Percentiles rank a stretch among this genome's conserved stretches.
phyloP scores from a whole-genome alignment of 2,329 filamentous ascomycete genomes.

The Pyrenochaeta sp. region DNA sequence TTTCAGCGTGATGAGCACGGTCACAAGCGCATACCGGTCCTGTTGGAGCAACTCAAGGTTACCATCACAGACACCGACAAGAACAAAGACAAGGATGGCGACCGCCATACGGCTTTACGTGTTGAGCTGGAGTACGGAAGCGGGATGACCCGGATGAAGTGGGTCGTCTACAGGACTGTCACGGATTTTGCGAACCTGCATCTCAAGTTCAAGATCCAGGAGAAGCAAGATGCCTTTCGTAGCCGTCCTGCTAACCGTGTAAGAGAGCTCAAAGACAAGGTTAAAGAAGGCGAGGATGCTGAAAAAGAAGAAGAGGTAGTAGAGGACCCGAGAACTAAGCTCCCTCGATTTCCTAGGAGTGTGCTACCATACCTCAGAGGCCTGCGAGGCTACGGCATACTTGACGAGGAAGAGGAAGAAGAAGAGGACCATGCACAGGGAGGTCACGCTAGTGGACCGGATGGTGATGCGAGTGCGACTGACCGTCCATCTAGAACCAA shows the following conservation, averaged over 20 bases:
- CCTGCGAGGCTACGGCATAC: slow-evolving; percentile 70
- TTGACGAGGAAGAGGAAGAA: slow-evolving; percentile 76
- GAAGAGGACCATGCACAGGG: slow-evolving; percentile 69
- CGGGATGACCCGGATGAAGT: slow-evolving; percentile 94
- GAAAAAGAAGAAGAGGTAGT: slow-evolving; percentile 53
- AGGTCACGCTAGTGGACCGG: slow-evolving; percentile 63
- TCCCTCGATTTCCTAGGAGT: slow-evolving; percentile 88
- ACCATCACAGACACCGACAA: slow-evolving; percentile 80
- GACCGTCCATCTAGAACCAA: slow-evolving; percentile 65
- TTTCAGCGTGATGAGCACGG: slow-evolving; percentile 97
- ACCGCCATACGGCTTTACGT: slow-evolving; percentile 84
- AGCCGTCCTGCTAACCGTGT: slow-evolving; percentile 57
- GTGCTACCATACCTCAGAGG: slow-evolving; percentile 90
- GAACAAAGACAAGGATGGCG: slow-evolving; percentile 42
- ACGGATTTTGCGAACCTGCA: slow-evolving; percentile 93
- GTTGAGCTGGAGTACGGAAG: slow-evolving; percentile 97
- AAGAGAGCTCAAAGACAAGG: slow-evolving; percentile 26
- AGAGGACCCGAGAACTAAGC: slow-evolving; percentile 73
- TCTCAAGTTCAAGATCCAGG: slow-evolving; percentile 88
- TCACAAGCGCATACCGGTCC: slow-evolving; percentile 91
- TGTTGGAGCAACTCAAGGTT: slow-evolving; percentile 93
- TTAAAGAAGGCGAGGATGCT: slow-evolving; percentile 23
- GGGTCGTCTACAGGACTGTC: slow-evolving; percentile 88
- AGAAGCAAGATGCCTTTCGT: slow-evolving; percentile 83
- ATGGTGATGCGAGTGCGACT: slow-evolving; percentile 74